Conservation (phyloP, 1,284 basidiomycete genomes). For the Spongispora temasekensis region DNA sequence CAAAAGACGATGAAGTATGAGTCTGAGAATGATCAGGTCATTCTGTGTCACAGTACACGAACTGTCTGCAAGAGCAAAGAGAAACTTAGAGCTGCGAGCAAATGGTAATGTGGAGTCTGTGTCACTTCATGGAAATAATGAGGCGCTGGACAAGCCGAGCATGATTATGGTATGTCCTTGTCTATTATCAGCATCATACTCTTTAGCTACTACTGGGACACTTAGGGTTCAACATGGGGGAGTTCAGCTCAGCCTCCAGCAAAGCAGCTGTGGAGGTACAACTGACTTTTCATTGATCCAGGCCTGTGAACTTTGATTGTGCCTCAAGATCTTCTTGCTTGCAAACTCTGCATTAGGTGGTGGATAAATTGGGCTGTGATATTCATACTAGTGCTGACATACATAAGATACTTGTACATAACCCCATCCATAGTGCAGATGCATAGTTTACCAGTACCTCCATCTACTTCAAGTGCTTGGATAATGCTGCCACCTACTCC, state of each 20-base stretch:
- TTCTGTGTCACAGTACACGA: no score
- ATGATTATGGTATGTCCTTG: no score
- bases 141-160: no score
- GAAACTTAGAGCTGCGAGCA: no score
- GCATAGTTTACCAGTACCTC: neutral
- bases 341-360: neutral
- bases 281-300: neutral
- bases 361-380: no score
- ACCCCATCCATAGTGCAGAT: neutral
- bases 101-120: no score
- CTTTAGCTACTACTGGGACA: neutral
- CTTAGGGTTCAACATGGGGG: neutral
- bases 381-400: no score
- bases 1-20: no score
- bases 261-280: neutral
- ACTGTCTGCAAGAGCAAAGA: neutral
- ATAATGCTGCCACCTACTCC: no score
- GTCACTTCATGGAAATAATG: neutral
- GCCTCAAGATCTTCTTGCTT: neutral
- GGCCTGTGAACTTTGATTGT: neutral
- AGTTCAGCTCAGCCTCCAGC: neutral
- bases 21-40: no score
- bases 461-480: no score
- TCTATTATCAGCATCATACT: neutral
- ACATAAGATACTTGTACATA: no score